These are phyloP conservation scores for Blastobotrys muscicola DNA, from an alignment of 805 yeast species.

Conservation along the genomic window DNA sequence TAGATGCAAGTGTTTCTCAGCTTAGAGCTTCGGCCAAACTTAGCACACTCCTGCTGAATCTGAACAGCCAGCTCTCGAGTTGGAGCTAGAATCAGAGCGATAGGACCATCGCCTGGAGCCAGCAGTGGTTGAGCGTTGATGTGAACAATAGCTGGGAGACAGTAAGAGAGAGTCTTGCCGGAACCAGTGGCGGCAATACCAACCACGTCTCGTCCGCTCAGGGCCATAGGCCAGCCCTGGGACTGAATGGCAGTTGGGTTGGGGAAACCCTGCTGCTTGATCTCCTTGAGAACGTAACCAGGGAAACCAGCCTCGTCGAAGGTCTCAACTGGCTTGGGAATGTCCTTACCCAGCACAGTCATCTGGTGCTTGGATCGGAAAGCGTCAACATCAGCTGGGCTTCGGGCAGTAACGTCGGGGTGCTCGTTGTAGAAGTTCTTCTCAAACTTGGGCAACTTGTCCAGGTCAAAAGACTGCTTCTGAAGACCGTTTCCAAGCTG, in stretches of 20 bases:
- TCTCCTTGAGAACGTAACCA: constrained; percentile 80
- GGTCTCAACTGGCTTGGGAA: constrained; percentile 86
- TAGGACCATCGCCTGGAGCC: constrained; percentile 93
- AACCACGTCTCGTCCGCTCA: constrained; percentile 96
- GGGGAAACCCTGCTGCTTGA: constrained; percentile 85
- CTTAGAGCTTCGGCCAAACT: constrained; percentile 85
- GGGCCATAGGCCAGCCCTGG: constrained; percentile 99
- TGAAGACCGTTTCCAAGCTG: constrained; percentile 46
- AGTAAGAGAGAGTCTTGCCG: constrained; percentile 95
- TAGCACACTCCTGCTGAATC: constrained; percentile 91
- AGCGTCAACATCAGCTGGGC: constrained; percentile 57
- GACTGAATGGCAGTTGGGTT: constrained; percentile 95
- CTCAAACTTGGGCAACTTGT: constrained; percentile 76
- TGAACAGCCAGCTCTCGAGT: constrained; percentile 98
- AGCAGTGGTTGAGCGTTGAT: constrained; percentile 96
- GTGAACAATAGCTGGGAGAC: constrained; percentile 94
- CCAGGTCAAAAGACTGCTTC: constrained; percentile 75
- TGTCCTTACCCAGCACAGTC: constrained; percentile 73
- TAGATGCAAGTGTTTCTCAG: constrained; percentile 91
- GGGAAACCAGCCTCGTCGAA: constrained; percentile 99
- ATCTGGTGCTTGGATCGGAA: constrained; percentile 82
- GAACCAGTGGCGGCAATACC: constrained; percentile 99
- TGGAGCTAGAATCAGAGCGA: constrained; percentile 91
- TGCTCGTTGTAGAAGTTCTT: constrained; percentile 91
- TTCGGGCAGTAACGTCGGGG: constrained; percentile 63